A percentile compares a stretch with the other conserved stretches of the same genome.
These are phyloP conservation scores for Metschnikowia kofuensis DNA, from an alignment of 805 yeast species.

Conservation along the genomic window DNA sequence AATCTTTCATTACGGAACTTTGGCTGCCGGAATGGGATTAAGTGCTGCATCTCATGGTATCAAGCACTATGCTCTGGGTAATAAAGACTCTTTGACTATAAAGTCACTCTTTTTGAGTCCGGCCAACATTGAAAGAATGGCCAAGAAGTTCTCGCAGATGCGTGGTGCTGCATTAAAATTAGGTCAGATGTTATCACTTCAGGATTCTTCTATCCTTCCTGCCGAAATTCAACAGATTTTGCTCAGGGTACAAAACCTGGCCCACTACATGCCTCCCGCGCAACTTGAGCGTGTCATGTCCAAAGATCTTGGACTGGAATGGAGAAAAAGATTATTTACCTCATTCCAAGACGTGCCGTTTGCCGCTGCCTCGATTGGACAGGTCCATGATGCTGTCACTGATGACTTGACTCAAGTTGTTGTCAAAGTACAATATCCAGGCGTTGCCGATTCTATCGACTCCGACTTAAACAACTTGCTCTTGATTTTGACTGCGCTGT, in stretches of 20 bases:
- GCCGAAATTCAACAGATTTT: slow-evolving; percentile 78
- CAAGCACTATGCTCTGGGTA: slow-evolving; percentile 59
- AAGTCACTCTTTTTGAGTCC: slow-evolving; percentile 70
- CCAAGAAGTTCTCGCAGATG: slow-evolving; percentile 86
- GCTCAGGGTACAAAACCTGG: slow-evolving; percentile 85
- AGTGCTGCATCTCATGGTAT: slow-evolving; percentile 80
- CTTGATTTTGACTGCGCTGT: slow-evolving; percentile 79
- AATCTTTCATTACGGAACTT: slow-evolving; percentile 85
- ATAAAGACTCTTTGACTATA: slow-evolving; percentile 43
- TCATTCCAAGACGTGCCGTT: slow-evolving; percentile 84
- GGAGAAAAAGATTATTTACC: slow-evolving; percentile 68
- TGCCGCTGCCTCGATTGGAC: slow-evolving; percentile 98
- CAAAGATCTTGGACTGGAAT: slow-evolving; percentile 69
- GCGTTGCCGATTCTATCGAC: slow-evolving; percentile 90
- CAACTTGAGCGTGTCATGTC: slow-evolving; percentile 78
- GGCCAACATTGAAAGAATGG: slow-evolving; percentile 81
- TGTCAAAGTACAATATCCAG: slow-evolving; percentile 96
- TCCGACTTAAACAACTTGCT: slow-evolving; percentile 86
- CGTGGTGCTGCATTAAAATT: slow-evolving; percentile 98
- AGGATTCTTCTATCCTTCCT: slow-evolving; percentile 83
- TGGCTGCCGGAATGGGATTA: slow-evolving; percentile 88
- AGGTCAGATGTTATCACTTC: slow-evolving; percentile 96
- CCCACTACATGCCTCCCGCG: slow-evolving; percentile 93
- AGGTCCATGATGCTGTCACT: slow-evolving; percentile 83
- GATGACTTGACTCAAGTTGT: slow-evolving; percentile 73